Evolutionary conservation across 805 yeast species (phyloP), one percentile per base, ranked within the genome.

Genomic region (Zygoascus flipseniorum): DNA sequence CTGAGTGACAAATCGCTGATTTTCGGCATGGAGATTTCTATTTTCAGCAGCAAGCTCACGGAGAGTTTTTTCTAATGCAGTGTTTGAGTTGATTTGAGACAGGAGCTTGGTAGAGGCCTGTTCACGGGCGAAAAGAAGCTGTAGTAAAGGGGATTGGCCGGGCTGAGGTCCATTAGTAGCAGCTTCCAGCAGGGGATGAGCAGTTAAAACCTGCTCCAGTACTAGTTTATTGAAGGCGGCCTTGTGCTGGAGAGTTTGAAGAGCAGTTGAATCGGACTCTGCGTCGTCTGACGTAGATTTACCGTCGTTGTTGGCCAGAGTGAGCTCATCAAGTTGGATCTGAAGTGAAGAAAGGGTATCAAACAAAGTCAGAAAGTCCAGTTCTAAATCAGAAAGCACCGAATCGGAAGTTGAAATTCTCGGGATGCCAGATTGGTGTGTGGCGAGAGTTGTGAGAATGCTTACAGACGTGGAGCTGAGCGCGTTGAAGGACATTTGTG

Each of bases 401-500:
- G 51, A 35, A 8, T 43, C 43, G 28, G 56, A 42, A 16, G 32
- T 20, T 10, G 45, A 42, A 8, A 56, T 52, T 20, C 20, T 11
- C 8, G 59, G 55, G 13, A 56, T 43, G 26, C 59, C 59, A 41
- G 51, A 50, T 47, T 48, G 42, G 20, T 54, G 53, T 16, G 20
- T 26, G 35, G 47, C 39, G 35, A 54, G 41, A 1, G 44, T 31
- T 23, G 28, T 51, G 5, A 56, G 26, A 6, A 45, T 32, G 10
- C 35, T 43, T 11, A 47, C 18, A 2, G 59, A 48, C 26, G 39
- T 11, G 16, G 26, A 43, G 9, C 49, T 43, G n/a, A 45, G 48
- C 47, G 48, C 42, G 32, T 26, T 11, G 16, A 49, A 32, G 35
- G 28, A 19, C 43, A 28, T 41, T n/a, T 23, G 19, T 19, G n/a